A percentile compares a stretch with the other conserved stretches of the same genome.
Conservation (phyloP, 2,329 filamentous ascomycete genomes). For the Ceratocystiopsis minuta region DNA sequence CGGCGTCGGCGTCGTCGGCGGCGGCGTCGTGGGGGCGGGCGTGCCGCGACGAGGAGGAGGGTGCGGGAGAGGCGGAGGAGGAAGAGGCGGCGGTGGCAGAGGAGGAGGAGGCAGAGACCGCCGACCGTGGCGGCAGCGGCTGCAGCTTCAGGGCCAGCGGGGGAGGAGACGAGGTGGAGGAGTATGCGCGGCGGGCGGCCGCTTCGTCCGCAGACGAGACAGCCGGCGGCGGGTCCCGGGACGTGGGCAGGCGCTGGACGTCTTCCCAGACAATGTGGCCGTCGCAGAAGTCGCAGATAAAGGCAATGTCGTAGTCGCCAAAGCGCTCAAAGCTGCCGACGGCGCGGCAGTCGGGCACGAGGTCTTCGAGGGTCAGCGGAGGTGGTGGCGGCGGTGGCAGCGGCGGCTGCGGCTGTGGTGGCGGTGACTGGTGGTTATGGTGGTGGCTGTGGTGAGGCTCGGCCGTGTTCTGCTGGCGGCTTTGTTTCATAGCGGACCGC, state of each 20-base stretch:
- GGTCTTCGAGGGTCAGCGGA: conserved; percentile 23
- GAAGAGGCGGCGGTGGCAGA: neutral
- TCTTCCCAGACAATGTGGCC: conserved; percentile 42
- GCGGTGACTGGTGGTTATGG: conserved; percentile 3
- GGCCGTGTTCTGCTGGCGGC: no score
- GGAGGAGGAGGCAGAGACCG: no score
- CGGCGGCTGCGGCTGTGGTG: conserved; percentile 1
- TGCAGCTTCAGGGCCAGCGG: neutral
- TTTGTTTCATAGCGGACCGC: no score
- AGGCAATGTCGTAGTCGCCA: conserved; percentile 34
- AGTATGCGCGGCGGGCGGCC: neutral
- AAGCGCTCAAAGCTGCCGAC: conserved; percentile 39
- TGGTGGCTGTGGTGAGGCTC: neutral
- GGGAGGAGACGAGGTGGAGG: neutral
- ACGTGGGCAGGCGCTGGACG: conserved; percentile 31
- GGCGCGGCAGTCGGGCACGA: conserved; percentile 29
- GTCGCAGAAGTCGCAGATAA: conserved; percentile 44
- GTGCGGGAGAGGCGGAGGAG: neutral
- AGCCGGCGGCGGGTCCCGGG: conserved; percentile 17
- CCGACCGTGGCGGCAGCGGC: no score
- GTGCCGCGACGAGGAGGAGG: conserved; percentile 1
- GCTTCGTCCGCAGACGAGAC: conserved; percentile 1
- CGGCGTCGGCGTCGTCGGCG: conserved; percentile 3
- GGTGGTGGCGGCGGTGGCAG: neutral
- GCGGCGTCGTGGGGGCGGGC: conserved; percentile 7